A percentile compares a stretch with the other conserved stretches of the same genome.
phyloP scores from a whole-genome alignment of 2,329 filamentous ascomycete genomes.

The Passalora sequoiae region DNA sequence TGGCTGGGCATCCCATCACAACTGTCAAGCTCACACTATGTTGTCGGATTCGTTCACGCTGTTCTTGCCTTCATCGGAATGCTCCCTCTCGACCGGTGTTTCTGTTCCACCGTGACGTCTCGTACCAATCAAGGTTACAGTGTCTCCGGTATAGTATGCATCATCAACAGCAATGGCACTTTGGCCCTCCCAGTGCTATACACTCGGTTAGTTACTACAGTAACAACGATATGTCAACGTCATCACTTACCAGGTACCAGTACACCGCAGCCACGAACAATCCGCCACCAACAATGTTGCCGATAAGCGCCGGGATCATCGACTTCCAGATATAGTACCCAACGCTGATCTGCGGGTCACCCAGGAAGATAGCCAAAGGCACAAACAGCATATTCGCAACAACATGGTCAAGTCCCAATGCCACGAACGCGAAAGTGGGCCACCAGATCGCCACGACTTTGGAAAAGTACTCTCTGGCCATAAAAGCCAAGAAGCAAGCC shows the following conservation, averaged over 20 bases:
- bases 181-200: constrained; percentile 15
- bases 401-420: constrained; percentile 47
- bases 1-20: no score
- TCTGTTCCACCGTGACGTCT: background rate
- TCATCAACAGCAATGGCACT: constrained; percentile 16
- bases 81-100: no score
- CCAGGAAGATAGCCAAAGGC: constrained; percentile 47
- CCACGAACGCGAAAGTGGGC: constrained; percentile 20
- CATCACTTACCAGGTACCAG: constrained; percentile 40
- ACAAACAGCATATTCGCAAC: constrained; percentile 45
- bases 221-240: no score
- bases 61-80: no score
- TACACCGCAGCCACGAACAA: constrained; percentile 50
- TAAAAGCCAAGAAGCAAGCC: constrained; percentile 46
- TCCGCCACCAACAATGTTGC: constrained; percentile 52
- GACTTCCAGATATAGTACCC: constrained; percentile 55
- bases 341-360: constrained; percentile 43
- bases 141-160: constrained; percentile 10
- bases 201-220: no score
- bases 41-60: no score
- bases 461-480: constrained; percentile 48
- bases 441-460: constrained; percentile 54
- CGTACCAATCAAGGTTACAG: constrained; percentile 8
- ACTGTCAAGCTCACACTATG: no score
- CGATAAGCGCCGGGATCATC: constrained; percentile 50